phyloP scores from a whole-genome alignment of 768 basidiomycete genomes.

The Boletus subparvulus region DNA sequence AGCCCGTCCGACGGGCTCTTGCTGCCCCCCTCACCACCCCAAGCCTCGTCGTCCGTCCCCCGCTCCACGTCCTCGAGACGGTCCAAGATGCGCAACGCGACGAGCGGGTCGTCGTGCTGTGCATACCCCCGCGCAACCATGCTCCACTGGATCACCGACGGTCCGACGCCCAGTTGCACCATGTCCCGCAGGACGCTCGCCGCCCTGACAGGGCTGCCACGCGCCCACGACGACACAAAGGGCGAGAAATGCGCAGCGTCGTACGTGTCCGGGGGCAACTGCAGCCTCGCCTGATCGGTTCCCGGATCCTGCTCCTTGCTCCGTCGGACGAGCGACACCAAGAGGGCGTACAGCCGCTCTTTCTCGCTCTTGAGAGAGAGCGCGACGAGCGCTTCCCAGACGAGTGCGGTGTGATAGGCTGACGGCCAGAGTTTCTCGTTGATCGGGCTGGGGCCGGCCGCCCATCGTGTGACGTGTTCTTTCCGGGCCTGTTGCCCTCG shows the following conservation, averaged over 20 bases:
- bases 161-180: constrained; percentile 43
- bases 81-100: constrained; percentile 43
- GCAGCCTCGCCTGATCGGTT: background rate
- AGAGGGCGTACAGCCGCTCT: constrained; percentile 43
- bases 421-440: constrained; percentile 34
- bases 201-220: constrained; percentile 31
- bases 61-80: constrained; percentile 35
- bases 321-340: constrained; percentile 31
- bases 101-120: constrained; percentile 32
- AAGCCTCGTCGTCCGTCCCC: background rate
- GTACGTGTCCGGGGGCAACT: constrained; percentile 30
- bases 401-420: constrained; percentile 34
- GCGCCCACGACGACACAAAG: constrained; percentile 47
- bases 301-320: background rate
- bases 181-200: constrained; percentile 52
- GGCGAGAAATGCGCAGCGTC: constrained; percentile 49
- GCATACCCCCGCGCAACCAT: constrained; percentile 49
- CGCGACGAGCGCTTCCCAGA: constrained; percentile 33
- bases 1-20: constrained; percentile 4
- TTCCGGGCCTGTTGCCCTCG: constrained; percentile 6
- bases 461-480: background rate
- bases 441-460: background rate
- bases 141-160: constrained; percentile 49
- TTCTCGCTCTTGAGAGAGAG: constrained; percentile 22
- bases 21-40: background rate